A percentile compares a stretch with the other conserved stretches of the same genome.
Evolutionary conservation across 805 yeast species (phyloP).

Genomic region (Spathaspora girioi): DNA sequence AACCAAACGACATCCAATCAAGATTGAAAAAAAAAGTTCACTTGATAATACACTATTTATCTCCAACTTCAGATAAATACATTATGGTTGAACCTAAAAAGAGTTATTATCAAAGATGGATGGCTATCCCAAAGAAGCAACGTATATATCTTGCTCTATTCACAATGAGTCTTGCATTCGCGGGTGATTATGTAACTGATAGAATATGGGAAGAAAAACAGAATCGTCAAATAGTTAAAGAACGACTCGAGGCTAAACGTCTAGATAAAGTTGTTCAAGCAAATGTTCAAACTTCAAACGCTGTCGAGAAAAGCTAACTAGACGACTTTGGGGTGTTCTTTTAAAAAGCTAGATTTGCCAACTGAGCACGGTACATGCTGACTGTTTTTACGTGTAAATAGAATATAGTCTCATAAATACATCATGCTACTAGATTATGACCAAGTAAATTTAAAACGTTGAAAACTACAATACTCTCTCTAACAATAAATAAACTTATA

Average conservation of each 20-base stretch:
- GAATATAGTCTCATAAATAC: background rate
- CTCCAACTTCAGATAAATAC: background rate
- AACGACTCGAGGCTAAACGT: slow-evolving; percentile 14
- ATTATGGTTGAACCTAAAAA: slow-evolving; percentile 1
- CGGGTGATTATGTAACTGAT: slow-evolving; percentile 37
- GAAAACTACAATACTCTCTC: no score
- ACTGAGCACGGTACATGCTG: no score
- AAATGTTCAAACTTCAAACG: background rate
- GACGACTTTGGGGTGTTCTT: background rate
- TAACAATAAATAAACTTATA: background rate
- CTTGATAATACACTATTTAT: background rate
- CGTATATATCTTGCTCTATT: slow-evolving; percentile 39
- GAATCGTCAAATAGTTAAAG: slow-evolving; percentile 27
- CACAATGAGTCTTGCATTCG: slow-evolving; percentile 35
- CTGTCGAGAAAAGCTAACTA: background rate
- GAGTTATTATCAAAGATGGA: slow-evolving; percentile 33
- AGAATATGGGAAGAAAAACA: slow-evolving; percentile 33
- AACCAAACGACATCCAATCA: background rate
- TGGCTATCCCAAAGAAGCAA: slow-evolving; percentile 36
- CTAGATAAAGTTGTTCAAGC: background rate
- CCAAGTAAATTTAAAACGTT: no score
- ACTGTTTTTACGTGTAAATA: background rate
- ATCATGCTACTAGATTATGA: background rate
- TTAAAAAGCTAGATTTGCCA: no score
- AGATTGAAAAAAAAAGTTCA: background rate